These are phyloP conservation scores for Rhizoclosmatium sp. DNA, from an alignment of 192 early-diverging fungal species.

Conservation along the genomic window DNA sequence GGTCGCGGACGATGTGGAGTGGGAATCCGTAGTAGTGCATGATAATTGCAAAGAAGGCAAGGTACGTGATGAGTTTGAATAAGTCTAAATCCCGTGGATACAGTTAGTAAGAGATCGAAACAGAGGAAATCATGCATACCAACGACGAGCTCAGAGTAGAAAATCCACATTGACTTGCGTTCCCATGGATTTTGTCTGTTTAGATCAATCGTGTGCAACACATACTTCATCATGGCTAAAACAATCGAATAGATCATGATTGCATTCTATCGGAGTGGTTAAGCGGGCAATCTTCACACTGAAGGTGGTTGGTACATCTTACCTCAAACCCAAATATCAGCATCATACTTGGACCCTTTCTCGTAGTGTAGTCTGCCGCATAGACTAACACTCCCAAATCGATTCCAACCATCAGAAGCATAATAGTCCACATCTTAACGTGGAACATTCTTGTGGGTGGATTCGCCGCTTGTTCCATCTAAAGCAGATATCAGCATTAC, in stretches of 20 bases:
- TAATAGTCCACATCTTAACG: conserved; percentile 71
- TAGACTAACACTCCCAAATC: conserved; percentile 82
- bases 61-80: conserved; percentile 86
- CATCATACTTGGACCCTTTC: conserved; percentile 89
- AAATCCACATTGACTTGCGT: conserved; percentile 89
- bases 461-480: conserved; percentile 86
- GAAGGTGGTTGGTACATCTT: not conserved
- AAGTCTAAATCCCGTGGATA: conserved; percentile 68
- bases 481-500: not conserved
- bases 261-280: conserved; percentile 72
- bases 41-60: conserved; percentile 88
- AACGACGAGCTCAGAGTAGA: conserved; percentile 87
- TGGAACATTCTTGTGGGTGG: conserved; percentile 71
- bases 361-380: conserved; percentile 67
- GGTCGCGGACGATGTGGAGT: conserved; percentile 94
- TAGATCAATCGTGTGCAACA: conserved; percentile 87
- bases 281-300: not conserved
- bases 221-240: conserved; percentile 83
- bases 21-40: conserved; percentile 86
- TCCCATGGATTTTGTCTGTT: conserved; percentile 85
- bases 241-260: conserved; percentile 82
- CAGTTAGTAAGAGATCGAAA: not conserved
- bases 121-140: conserved; percentile 50
- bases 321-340: conserved; percentile 99
- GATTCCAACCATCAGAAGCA: conserved; percentile 68